Base-by-base conservation (phyloP, 2,329 filamentous ascomycete species). In the Drechmeria coniospora region DNA sequence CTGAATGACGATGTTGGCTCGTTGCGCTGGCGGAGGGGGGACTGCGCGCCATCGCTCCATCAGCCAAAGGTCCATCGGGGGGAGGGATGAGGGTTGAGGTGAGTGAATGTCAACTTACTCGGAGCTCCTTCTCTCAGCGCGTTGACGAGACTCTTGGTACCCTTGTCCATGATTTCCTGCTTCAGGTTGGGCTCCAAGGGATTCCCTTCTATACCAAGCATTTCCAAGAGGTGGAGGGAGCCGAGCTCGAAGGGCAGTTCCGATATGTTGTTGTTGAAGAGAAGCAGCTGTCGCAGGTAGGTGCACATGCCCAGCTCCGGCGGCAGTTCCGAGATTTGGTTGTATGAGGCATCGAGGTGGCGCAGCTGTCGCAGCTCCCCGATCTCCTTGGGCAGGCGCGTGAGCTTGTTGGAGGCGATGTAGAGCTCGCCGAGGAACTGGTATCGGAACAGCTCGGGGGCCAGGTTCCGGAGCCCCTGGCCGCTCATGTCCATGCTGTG, bases 231-330 rank as follows among this genome's bases (percentile, higher is more conserved):
- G 53, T 86, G 87, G 12, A 98, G 62, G 17, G 83, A 90, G 6
- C 90, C 90, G 33, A 98, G 60, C 51, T 95, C 86, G 43, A 67
- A 78, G 1, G 90, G 90, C 15, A 98, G 63, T 14, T 72, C 75
- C 35, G 72, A 71, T 30, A 98, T 77, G 36, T 80, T 68, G 52
- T 98, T 98, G 57, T 93, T 84, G 50, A 93, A 94, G 3, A 94
- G 63, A 16, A 86, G 61, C 5, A 98, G 64, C 39, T 80, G 75
- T 54, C 82, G 84, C 30, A 98, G 62, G 41, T 86, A 90, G 16
- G 86, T 90, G 43, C 93, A 82, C 87, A 95, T 98, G 46, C 90
- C 90, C 34, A 98, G 73, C 58, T 98, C 87, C 14, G 80, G 70
- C 1, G 90, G 90, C 4, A 98, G 61, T 37, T 79, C 74, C 7